Conservation (phyloP, 2,329 filamentous ascomycete genomes). For the Chaetoscypha palmicola region DNA sequence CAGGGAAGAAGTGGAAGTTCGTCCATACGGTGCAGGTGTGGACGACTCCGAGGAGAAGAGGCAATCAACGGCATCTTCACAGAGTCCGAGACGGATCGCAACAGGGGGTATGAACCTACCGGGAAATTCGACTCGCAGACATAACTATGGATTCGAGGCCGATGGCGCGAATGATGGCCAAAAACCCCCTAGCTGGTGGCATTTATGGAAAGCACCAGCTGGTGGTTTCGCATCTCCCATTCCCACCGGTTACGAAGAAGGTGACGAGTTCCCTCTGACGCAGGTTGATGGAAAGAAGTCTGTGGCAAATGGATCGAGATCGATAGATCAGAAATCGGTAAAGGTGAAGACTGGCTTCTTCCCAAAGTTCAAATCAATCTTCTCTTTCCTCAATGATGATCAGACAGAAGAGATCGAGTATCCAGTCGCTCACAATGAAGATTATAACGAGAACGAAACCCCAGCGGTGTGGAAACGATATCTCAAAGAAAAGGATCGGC, state of each 20-base stretch:
- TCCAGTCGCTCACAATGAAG: constrained; percentile 53
- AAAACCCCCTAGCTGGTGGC: constrained; percentile 41
- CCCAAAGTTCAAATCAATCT: constrained; percentile 41
- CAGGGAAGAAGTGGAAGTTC: constrained; percentile 8
- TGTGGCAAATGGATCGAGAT: constrained; percentile 1
- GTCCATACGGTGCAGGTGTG: constrained; percentile 18
- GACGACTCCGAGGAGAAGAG: constrained; percentile 16
- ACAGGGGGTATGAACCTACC: constrained; percentile 13
- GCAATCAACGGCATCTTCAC: constrained; percentile 8
- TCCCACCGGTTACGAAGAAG: constrained; percentile 46
- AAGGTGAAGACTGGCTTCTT: constrained; percentile 41
- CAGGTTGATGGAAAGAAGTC: constrained; percentile 25
- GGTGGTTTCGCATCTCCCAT: constrained; percentile 56
- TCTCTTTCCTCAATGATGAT: constrained; percentile 39
- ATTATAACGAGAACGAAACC: constrained; percentile 54
- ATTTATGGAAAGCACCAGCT: constrained; percentile 58
- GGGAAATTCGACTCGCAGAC: constrained; percentile 22
- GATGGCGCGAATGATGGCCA: constrained; percentile 16
- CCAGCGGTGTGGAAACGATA: constrained; percentile 76
- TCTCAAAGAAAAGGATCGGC: constrained; percentile 72
- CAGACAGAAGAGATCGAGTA: constrained; percentile 41
- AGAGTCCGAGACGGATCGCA: constrained; percentile 8
- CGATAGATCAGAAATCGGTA: constrained; percentile 27
- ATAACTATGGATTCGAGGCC: constrained; percentile 14
- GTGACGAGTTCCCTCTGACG: constrained; percentile 35